Percentiles rank a stretch among this genome's conserved stretches.
These are phyloP conservation scores for Lachnellula suecica DNA, from an alignment of 2,329 filamentous ascomycete genomes.

Conservation along the genomic window DNA sequence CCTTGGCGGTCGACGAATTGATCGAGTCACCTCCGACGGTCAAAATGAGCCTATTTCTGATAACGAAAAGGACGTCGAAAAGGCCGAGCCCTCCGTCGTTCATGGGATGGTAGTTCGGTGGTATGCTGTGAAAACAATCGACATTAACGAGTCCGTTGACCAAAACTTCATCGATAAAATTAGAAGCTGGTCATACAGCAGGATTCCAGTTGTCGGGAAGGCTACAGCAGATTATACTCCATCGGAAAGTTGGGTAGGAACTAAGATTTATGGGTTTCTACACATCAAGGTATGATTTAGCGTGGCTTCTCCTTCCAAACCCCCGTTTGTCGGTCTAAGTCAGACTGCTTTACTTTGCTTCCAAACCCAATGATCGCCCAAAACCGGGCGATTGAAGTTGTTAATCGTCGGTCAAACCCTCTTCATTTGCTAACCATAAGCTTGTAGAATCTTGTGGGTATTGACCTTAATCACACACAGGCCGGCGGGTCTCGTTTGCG, in stretches of 20 bases:
- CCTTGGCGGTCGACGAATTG: slow-evolving; percentile 21
- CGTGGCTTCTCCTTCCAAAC: background rate
- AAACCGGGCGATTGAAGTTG: no score
- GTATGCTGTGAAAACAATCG: slow-evolving; percentile 23
- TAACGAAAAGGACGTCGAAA: slow-evolving; percentile 22
- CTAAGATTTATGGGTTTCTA: slow-evolving; percentile 25
- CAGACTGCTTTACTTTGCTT: no score
- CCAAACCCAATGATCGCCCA: no score
- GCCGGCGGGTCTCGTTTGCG: slow-evolving; percentile 4
- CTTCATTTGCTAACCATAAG: background rate
- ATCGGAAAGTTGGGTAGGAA: slow-evolving; percentile 10
- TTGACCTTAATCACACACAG: slow-evolving; percentile 12
- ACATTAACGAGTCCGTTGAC: slow-evolving; percentile 25
- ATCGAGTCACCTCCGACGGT: slow-evolving; percentile 3
- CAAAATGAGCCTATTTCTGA: background rate
- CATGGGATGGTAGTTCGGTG: slow-evolving; percentile 23
- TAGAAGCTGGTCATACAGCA: slow-evolving; percentile 27
- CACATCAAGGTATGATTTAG: slow-evolving; percentile 24
- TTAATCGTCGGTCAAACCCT: background rate
- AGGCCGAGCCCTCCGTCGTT: slow-evolving; percentile 9
- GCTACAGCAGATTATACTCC: background rate
- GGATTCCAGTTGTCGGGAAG: slow-evolving; percentile 27
- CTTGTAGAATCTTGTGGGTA: slow-evolving; percentile 25
- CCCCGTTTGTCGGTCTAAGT: background rate
- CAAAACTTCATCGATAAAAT: slow-evolving; percentile 26